phyloP scores from a whole-genome alignment of 2,329 filamentous ascomycete species.

The Thielaviopsis musarum region DNA sequence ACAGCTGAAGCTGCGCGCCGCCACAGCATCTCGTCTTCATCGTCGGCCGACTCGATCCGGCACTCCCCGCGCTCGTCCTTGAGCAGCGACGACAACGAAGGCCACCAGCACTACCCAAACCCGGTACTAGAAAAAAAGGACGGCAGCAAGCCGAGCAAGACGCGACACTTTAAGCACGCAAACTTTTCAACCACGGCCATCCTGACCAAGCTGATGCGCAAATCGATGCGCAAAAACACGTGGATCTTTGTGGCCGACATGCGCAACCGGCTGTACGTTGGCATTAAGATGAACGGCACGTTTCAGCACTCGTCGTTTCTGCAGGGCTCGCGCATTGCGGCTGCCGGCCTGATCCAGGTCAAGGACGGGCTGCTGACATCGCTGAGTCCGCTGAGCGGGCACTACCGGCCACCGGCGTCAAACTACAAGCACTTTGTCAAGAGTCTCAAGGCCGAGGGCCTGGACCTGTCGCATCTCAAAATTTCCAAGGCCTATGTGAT shows the following conservation, averaged over 20 bases:
- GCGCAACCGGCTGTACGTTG: constrained; percentile 69
- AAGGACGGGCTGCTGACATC: constrained; percentile 62
- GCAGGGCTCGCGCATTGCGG: constrained; percentile 62
- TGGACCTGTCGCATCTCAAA: constrained; percentile 62
- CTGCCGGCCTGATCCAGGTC: constrained; percentile 73
- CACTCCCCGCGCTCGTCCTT: constrained; percentile 11
- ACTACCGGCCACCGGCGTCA: constrained; percentile 68
- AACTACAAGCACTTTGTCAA: constrained; percentile 75
- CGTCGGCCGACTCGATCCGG: constrained; percentile 22
- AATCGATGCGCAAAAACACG: constrained; percentile 68
- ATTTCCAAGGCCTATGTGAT: constrained; percentile 72
- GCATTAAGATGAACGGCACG: constrained; percentile 73
- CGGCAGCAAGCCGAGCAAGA: constrained; percentile 4
- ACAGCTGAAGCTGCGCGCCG: constrained; percentile 12
- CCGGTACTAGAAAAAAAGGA: constrained; percentile 1
- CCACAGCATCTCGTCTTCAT: constrained; percentile 17
- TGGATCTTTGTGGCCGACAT: constrained; percentile 93
- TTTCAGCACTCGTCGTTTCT: constrained; percentile 89
- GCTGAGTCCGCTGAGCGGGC: constrained; percentile 56
- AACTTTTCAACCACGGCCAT: constrained; percentile 57
- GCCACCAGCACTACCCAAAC: constrained; percentile 5
- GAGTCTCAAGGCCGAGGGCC: constrained; percentile 52
- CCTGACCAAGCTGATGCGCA: constrained; percentile 61
- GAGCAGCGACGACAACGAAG: constrained; percentile 34
- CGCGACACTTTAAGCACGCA: constrained; percentile 18